phyloP scores from a whole-genome alignment of 2,329 filamentous ascomycete genomes.

The Fulvia fulva region DNA sequence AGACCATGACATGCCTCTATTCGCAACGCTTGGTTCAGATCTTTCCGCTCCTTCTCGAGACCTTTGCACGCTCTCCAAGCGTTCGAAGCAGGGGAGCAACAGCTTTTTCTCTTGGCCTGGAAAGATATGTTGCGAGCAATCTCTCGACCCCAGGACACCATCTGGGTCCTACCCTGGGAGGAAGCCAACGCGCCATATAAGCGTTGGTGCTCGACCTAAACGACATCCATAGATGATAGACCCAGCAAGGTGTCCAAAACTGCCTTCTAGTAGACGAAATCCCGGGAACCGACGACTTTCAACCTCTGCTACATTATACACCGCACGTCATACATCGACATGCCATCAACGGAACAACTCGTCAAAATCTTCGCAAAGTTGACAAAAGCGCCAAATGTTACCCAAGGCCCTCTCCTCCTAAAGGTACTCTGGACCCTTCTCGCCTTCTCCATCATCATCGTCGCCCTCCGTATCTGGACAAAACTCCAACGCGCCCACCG shows the following conservation, averaged over 20 bases:
- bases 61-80: not conserved
- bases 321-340: not conserved
- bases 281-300: not conserved
- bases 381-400: conserved; percentile 7
- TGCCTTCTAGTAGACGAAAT: not conserved
- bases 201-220: too few relatives aligned
- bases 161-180: not conserved
- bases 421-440: conserved; percentile 25
- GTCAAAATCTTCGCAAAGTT: conserved; percentile 1
- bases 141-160: not conserved
- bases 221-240: too few relatives aligned
- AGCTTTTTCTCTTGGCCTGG: not conserved
- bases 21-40: not conserved
- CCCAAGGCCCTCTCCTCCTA: conserved; percentile 12
- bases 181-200: too few relatives aligned
- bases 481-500: conserved; percentile 25
- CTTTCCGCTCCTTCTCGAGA: not conserved
- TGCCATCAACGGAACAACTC: not conserved
- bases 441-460: conserved; percentile 24
- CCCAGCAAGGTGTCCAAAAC: not conserved
- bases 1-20: not conserved
- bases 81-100: not conserved
- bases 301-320: not conserved
- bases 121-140: not conserved
- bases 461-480: conserved; percentile 20